These are phyloP conservation scores for Mycena kentingensis DNA, from an alignment of 768 basidiomycete genomes.

Conservation along the genomic window DNA sequence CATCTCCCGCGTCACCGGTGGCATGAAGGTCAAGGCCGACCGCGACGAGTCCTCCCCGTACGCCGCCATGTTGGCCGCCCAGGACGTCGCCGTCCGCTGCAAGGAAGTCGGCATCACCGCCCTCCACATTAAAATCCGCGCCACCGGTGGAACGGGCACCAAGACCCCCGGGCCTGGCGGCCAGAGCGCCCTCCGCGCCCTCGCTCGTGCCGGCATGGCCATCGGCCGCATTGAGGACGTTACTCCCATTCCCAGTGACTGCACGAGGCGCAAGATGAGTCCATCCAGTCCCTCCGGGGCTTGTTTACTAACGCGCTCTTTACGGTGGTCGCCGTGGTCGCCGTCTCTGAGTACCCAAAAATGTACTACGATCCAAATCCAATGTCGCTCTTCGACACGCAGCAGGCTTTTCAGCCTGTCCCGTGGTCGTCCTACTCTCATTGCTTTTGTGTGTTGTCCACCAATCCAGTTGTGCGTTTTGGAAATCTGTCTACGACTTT, in stretches of 20 bases:
- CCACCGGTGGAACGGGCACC: slow-evolving; percentile 97
- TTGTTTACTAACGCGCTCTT: slow-evolving; percentile 6
- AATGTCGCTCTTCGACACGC: slow-evolving; percentile 89
- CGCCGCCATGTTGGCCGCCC: slow-evolving; percentile 97
- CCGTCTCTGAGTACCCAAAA: slow-evolving; percentile 63
- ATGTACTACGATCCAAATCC: slow-evolving; percentile 42
- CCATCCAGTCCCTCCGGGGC: not conserved
- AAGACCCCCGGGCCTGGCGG: slow-evolving; percentile 99
- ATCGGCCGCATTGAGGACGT: slow-evolving; percentile 99
- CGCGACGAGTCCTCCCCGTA: slow-evolving; percentile 98
- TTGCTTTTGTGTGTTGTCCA: too few relatives aligned
- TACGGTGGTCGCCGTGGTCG: slow-evolving; percentile 99
- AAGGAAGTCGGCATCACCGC: slow-evolving; percentile 98
- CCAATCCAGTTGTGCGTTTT: too few relatives aligned
- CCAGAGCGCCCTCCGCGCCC: slow-evolving; percentile 95
- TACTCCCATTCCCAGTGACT: slow-evolving; percentile 96
- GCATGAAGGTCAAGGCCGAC: slow-evolving; percentile 99
- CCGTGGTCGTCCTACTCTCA: slow-evolving; percentile 63
- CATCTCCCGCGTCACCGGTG: slow-evolving; percentile 97
- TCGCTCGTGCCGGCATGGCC: slow-evolving; percentile 97
- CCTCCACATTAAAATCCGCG: slow-evolving; percentile 98
- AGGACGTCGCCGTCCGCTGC: slow-evolving; percentile 95
- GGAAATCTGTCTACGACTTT: too few relatives aligned
- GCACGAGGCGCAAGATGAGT: slow-evolving; percentile 91
- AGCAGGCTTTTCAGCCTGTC: slow-evolving; percentile 72